phyloP scores from a whole-genome alignment of 371 early-diverging fungal genomes.

The Cokeromyces recurvatus region DNA sequence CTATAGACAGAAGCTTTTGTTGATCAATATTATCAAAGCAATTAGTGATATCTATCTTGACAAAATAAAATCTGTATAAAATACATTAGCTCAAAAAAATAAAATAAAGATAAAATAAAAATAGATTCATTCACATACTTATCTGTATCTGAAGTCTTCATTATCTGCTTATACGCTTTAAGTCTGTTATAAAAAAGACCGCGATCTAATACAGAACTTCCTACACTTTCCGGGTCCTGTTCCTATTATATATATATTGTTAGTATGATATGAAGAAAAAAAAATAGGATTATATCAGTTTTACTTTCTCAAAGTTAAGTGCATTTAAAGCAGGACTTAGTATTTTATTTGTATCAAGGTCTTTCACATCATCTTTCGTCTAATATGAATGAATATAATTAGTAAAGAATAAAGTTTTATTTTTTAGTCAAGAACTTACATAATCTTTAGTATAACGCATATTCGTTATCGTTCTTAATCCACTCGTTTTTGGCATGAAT shows the following conservation, averaged over 20 bases:
- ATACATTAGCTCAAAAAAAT: neutral
- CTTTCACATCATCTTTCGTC: too few species aligned
- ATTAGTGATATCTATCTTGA: conserved; percentile 75
- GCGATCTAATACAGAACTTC: conserved; percentile 50
- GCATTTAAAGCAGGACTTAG: conserved; percentile 18
- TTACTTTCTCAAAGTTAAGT: conserved; percentile 44
- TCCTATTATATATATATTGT: neutral
- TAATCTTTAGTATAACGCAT: conserved; percentile 22
- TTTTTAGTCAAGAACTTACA: too few species aligned
- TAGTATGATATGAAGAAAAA: neutral
- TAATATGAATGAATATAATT: too few species aligned
- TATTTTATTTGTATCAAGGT: neutral
- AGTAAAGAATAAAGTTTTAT: too few species aligned
- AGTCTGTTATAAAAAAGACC: conserved; percentile 52
- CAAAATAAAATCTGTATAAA: conserved; percentile 53
- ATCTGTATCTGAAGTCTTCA: conserved; percentile 4
- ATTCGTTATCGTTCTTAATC: conserved; percentile 10
- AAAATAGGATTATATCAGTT: neutral
- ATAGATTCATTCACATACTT: too few species aligned
- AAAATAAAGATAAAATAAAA: too few species aligned
- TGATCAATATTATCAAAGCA: conserved; percentile 84
- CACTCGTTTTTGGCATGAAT: conserved; percentile 6
- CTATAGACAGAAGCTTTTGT: too few species aligned
- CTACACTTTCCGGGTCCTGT: conserved; percentile 23
- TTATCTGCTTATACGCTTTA: conserved; percentile 36